Percentiles rank a stretch among this genome's conserved stretches.
Conservation (phyloP, 257 asterid genomes). For the Solanum dulcamara region DNA sequence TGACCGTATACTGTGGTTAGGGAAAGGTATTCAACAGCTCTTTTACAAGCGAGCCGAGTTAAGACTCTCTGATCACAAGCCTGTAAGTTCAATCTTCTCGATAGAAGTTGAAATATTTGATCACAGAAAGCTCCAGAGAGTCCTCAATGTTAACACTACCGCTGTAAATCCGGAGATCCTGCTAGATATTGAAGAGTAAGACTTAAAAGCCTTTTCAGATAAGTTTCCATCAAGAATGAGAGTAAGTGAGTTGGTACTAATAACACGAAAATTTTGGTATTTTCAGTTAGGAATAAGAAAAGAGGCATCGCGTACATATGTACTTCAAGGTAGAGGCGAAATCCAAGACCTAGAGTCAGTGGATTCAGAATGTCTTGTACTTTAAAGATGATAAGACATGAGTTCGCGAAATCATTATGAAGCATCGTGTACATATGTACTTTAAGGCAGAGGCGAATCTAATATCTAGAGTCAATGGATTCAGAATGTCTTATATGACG, state of each 20-base stretch:
- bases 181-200: neutral
- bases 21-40: constrained; percentile 65
- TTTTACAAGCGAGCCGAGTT: constrained; percentile 62
- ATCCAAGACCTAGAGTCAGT: neutral
- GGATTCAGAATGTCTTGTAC: neutral
- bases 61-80: constrained; percentile 83
- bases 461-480: neutral
- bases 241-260: neutral
- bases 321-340: neutral
- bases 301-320: neutral
- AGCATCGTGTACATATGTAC: neutral
- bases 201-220: neutral
- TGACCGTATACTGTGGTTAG: constrained; percentile 77
- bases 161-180: neutral
- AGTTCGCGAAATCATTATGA: neutral
- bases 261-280: neutral
- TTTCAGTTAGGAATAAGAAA: neutral
- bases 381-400: neutral
- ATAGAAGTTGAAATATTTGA: constrained; percentile 87
- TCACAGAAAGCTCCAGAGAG: constrained; percentile 67
- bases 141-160: constrained; percentile 44
- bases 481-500: neutral
- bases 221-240: neutral
- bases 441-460: neutral
- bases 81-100: constrained; percentile 61